These are phyloP conservation scores for Lipomyces yamadae DNA, from an alignment of 805 yeast species.

Conservation along the genomic window DNA sequence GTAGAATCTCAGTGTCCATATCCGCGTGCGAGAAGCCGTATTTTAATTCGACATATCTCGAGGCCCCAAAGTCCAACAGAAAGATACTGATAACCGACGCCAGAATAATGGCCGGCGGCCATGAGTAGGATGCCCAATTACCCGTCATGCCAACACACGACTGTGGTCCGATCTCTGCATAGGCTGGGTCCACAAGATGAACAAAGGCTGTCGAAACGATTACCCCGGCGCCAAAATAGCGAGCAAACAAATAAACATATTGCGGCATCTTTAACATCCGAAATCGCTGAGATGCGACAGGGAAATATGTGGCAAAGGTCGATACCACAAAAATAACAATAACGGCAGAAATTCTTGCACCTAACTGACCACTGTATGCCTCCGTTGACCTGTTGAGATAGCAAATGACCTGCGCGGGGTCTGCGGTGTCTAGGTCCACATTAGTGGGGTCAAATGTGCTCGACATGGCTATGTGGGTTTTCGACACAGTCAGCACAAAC, in stretches of 20 bases:
- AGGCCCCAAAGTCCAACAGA: constrained; percentile 53
- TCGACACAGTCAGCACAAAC: too few species aligned
- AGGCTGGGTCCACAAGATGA: constrained; percentile 19
- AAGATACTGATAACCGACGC: constrained; percentile 53
- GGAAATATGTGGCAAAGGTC: constrained; percentile 53
- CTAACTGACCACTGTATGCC: constrained; percentile 51
- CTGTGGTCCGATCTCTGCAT: constrained; percentile 3
- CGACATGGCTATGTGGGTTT: constrained; percentile 5
- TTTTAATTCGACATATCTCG: constrained; percentile 49
- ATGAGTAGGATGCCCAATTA: constrained; percentile 57
- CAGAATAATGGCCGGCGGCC: constrained; percentile 60
- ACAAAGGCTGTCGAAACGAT: constrained; percentile 4
- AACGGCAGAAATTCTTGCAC: constrained; percentile 58
- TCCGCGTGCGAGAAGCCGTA: constrained; percentile 43
- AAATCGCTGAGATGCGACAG: constrained; percentile 40
- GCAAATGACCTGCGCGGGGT: constrained; percentile 10
- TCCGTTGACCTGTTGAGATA: constrained; percentile 32
- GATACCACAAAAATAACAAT: constrained; percentile 62
- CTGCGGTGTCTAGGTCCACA: constrained; percentile 3
- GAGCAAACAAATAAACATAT: constrained; percentile 24
- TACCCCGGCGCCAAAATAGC: neutral
- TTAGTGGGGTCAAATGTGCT: constrained; percentile 5
- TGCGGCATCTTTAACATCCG: constrained; percentile 7
- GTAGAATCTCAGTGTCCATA: too few species aligned
- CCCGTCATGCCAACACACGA: constrained; percentile 54